Evolutionary conservation across 768 basidiomycete species (phyloP).

Genomic region (Imleria badia): DNA sequence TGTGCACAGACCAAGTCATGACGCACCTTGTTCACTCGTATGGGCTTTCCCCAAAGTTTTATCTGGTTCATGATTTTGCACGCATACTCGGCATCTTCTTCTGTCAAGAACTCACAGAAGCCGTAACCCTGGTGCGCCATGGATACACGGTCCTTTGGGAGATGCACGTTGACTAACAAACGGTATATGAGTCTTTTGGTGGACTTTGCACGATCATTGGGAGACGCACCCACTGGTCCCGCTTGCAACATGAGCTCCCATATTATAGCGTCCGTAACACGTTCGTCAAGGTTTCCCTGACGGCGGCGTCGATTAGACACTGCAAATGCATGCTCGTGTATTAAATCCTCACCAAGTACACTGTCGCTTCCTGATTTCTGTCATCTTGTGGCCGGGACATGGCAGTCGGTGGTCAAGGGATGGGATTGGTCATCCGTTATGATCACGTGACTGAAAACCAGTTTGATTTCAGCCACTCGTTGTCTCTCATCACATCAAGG

Average conservation of each 20-base stretch:
- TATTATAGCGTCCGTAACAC: conserved; percentile 88
- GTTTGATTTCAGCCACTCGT: too few species aligned
- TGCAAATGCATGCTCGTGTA: rapidly evolving
- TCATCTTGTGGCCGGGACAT: conserved; percentile 72
- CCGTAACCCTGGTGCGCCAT: conserved; percentile 99
- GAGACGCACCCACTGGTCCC: conserved; percentile 88
- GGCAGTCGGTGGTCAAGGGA: not conserved
- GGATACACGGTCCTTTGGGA: conserved; percentile 97
- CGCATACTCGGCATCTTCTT: conserved; percentile 99
- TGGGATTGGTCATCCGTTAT: too few species aligned
- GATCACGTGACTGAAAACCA: too few species aligned
- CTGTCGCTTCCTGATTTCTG: conserved; percentile 89
- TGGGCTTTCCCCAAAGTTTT: conserved; percentile 98
- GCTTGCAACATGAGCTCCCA: conserved; percentile 99
- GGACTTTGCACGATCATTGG: not conserved
- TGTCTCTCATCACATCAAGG: too few species aligned
- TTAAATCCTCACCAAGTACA: conserved; percentile 63
- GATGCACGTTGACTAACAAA: conserved; percentile 85
- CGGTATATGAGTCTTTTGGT: not conserved
- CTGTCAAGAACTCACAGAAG: conserved; percentile 98
- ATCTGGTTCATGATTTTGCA: conserved; percentile 99
- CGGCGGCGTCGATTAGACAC: not conserved
- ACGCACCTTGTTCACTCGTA: conserved; percentile 95
- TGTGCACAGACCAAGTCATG: not conserved
- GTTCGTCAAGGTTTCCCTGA: conserved; percentile 96